These are phyloP conservation scores for Acacia acuminata DNA, from an alignment of 306 rosid genomes.

Conservation along the genomic window DNA sequence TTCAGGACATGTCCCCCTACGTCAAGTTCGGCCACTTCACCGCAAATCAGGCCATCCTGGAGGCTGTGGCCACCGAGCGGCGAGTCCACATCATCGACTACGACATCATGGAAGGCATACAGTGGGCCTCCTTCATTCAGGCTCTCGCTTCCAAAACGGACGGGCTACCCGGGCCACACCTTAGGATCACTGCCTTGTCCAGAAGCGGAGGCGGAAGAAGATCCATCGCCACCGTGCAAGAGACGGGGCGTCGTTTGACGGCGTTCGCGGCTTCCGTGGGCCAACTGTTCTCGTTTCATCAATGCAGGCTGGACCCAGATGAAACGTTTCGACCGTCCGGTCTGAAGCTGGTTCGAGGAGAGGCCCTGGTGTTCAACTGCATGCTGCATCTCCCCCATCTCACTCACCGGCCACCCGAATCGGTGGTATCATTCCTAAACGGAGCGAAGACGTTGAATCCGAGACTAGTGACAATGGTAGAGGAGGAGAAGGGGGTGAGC, in stretches of 20 bases:
- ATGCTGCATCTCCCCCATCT: conserved; percentile 74
- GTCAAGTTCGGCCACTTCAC: conserved; percentile 90
- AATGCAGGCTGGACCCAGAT: conserved; percentile 69
- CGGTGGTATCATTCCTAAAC: conserved; percentile 62
- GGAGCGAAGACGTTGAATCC: conserved; percentile 60
- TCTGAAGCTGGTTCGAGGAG: conserved; percentile 71
- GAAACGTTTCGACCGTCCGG: conserved; percentile 59
- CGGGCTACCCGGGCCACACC: conserved; percentile 57
- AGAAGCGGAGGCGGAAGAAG: conserved; percentile 46
- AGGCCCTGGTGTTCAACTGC: conserved; percentile 69
- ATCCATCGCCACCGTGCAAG: conserved; percentile 66
- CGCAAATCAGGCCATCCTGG: conserved; percentile 82
- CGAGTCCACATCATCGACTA: conserved; percentile 78
- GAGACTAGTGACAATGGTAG: conserved; percentile 57
- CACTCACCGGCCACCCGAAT: conserved; percentile 46
- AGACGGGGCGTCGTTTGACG: conserved; percentile 73
- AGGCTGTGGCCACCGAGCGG: conserved; percentile 56
- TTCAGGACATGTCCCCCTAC: conserved; percentile 83
- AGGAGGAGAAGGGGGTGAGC: conserved; percentile 51
- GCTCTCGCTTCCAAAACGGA: conserved; percentile 52
- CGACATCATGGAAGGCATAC: conserved; percentile 83
- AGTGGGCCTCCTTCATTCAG: conserved; percentile 88
- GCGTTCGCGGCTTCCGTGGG: conserved; percentile 76
- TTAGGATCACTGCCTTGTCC: conserved; percentile 75
- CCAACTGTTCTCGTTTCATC: conserved; percentile 83